phyloP scores from a whole-genome alignment of 805 yeast species.

The Cyberlindnera petersonii region DNA sequence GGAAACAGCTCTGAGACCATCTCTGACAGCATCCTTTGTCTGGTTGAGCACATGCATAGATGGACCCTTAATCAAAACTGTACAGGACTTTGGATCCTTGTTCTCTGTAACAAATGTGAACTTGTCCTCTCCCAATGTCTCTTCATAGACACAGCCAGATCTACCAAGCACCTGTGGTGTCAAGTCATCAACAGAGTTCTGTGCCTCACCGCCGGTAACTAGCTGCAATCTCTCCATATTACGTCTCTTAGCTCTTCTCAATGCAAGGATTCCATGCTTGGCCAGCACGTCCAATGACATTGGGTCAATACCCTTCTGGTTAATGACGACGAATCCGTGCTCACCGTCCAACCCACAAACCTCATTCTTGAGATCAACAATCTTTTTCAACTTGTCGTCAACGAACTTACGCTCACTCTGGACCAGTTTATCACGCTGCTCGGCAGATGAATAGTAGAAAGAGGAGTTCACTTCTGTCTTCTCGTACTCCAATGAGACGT shows the following conservation, averaged over 20 bases:
- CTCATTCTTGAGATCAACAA: conserved; percentile 87
- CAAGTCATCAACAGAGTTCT: conserved; percentile 93
- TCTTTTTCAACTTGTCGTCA: conserved; percentile 86
- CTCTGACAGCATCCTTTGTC: conserved; percentile 95
- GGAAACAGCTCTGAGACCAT: conserved; percentile 92
- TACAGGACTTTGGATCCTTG: conserved; percentile 84
- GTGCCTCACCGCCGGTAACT: conserved; percentile 96
- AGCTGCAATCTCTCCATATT: conserved; percentile 98
- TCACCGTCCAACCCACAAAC: conserved; percentile 75
- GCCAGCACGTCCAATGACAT: conserved; percentile 94
- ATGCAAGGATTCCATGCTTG: conserved; percentile 85
- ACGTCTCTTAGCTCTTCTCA: conserved; percentile 97
- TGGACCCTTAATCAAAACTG: conserved; percentile 90
- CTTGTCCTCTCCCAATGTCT: conserved; percentile 94
- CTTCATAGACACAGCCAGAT: conserved; percentile 89
- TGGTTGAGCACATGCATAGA: conserved; percentile 85
- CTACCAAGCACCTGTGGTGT: conserved; percentile 74
- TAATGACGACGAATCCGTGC: conserved; percentile 86
- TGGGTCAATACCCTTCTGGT: conserved; percentile 98
- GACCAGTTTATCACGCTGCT: conserved; percentile 92
- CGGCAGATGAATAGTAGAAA: conserved; percentile 90
- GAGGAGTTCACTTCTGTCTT: conserved; percentile 97
- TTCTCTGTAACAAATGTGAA: conserved; percentile 92
- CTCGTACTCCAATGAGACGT: conserved; percentile 94
- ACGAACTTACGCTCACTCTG: conserved; percentile 91